Conservation (phyloP, 108 stramenopile species). For the Discostella pseudostelligera region DNA sequence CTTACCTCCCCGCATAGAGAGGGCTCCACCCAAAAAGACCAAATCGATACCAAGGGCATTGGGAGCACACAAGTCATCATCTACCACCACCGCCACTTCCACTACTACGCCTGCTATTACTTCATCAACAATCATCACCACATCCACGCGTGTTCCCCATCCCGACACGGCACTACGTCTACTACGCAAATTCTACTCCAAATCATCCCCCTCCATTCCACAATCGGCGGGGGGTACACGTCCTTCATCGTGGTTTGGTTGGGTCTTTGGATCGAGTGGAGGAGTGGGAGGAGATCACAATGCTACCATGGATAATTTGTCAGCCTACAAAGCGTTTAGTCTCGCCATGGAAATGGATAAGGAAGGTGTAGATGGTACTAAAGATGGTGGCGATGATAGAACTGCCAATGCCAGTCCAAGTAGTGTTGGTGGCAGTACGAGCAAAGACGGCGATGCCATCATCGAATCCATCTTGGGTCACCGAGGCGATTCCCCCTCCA, state of each 20-base stretch:
- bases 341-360: constrained; percentile 29
- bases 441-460: constrained; percentile 25
- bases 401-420: not conserved
- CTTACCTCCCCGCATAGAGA: too few species aligned
- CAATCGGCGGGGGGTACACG: constrained; percentile 63
- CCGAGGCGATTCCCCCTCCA: constrained; percentile 54
- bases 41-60: too few species aligned
- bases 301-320: constrained; percentile 45
- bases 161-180: constrained; percentile 60
- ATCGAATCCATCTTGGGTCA: constrained; percentile 55
- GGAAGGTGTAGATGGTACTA: constrained; percentile 9
- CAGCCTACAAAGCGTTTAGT: constrained; percentile 52
- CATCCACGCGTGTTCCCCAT: constrained; percentile 57
- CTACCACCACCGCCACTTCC: too few species aligned
- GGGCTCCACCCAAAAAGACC: too few species aligned
- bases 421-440: not conserved
- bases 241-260: constrained; percentile 39
- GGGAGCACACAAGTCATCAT: too few species aligned
- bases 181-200: constrained; percentile 70
- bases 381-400: constrained; percentile 20
- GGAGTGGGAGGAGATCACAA: constrained; percentile 25
- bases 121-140: too few species aligned
- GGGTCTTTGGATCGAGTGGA: constrained; percentile 36
- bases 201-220: constrained; percentile 54
- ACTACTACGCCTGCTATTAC: too few species aligned